Evolutionary conservation across 2,329 filamentous ascomycete genomes (phyloP).

Genomic region (Acarospora socialis): DNA sequence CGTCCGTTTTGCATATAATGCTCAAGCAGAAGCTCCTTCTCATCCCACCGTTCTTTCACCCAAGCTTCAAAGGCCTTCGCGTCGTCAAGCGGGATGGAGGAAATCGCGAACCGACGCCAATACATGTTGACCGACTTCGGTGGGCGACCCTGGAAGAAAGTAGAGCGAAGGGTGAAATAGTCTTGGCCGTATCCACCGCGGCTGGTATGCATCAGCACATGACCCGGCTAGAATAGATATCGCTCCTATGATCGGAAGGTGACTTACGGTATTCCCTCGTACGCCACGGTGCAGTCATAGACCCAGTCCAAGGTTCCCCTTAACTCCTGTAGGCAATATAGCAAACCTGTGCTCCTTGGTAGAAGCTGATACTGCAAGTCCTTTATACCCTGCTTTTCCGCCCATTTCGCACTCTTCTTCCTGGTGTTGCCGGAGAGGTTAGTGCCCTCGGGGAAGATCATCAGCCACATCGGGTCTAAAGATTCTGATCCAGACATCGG

Average conservation of each 20-base stretch:
- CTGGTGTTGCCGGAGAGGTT: constrained; percentile 61
- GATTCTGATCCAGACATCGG: constrained; percentile 28
- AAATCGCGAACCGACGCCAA: constrained; percentile 74
- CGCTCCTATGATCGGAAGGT: not conserved
- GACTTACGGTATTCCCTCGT: constrained; percentile 20
- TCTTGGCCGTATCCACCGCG: constrained; percentile 78
- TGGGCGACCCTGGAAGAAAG: constrained; percentile 74
- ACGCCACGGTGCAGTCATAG: constrained; percentile 46
- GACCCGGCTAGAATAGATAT: constrained; percentile 8
- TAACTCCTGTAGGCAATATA: constrained; percentile 65
- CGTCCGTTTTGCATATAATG: constrained; percentile 62
- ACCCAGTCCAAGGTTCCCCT: constrained; percentile 63
- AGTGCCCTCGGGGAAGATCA: constrained; percentile 79
- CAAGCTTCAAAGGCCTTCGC: constrained; percentile 65
- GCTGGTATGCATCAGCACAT: constrained; percentile 27
- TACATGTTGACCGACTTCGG: constrained; percentile 95
- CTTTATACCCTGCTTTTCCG: constrained; percentile 56
- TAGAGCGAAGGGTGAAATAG: constrained; percentile 72
- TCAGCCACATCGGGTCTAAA: constrained; percentile 70
- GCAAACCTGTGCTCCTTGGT: constrained; percentile 66
- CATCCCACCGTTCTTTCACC: constrained; percentile 75
- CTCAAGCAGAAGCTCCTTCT: constrained; percentile 82
- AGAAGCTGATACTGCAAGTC: constrained; percentile 63
- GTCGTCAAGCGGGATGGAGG: constrained; percentile 66
- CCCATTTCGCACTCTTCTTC: constrained; percentile 58